These are phyloP conservation scores for Apium graveolens DNA, from an alignment of 129 eudicot genomes.

Conservation along the genomic window DNA sequence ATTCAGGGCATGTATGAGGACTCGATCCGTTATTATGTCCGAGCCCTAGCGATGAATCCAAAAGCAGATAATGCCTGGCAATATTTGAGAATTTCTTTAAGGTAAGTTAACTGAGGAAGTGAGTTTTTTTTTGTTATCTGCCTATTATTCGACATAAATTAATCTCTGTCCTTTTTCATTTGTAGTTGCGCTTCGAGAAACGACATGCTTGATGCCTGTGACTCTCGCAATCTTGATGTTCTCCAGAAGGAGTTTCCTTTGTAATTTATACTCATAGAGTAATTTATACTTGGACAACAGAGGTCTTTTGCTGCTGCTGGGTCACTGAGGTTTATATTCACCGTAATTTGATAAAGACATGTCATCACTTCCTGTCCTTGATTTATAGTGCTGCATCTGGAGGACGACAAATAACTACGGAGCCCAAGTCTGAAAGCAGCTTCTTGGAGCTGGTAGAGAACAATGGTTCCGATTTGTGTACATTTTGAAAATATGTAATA, in stretches of 20 bases:
- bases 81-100: constrained; percentile 83
- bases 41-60: constrained; percentile 95
- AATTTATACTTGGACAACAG: neutral
- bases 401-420: neutral
- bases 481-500: neutral
- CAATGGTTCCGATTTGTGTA: neutral
- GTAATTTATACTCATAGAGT: constrained; percentile 13
- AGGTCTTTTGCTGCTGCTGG: neutral
- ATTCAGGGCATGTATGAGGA: constrained; percentile 94
- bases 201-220: constrained; percentile 90
- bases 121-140: neutral
- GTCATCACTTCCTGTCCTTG: neutral
- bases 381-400: neutral
- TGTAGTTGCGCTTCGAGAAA: constrained; percentile 85
- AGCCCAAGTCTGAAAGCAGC: constrained; percentile 3
- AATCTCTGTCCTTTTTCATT: constrained; percentile 9
- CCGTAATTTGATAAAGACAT: neutral
- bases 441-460: neutral
- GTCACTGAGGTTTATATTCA: neutral
- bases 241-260: constrained; percentile 94
- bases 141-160: neutral
- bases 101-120: constrained; percentile 27
- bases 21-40: constrained; percentile 86
- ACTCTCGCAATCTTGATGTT: constrained; percentile 79
- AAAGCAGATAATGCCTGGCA: constrained; percentile 99